Conservation (phyloP, 106 monocot genomes). For the Cymbidium sinense region DNA sequence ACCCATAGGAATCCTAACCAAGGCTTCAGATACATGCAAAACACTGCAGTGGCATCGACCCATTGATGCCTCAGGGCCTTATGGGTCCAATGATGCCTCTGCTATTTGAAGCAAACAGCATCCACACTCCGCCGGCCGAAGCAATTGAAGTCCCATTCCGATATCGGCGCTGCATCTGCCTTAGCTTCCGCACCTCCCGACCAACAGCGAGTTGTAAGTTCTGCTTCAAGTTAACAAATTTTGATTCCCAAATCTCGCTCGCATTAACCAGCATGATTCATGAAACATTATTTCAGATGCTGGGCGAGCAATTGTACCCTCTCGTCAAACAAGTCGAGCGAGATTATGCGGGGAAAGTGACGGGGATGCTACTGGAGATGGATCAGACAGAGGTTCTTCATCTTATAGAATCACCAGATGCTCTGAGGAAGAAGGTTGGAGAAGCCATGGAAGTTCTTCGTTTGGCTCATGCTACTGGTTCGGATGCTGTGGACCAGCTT, state of each 20-base stretch:
- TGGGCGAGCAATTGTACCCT: constrained; percentile 51
- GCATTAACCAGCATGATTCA: too few species aligned
- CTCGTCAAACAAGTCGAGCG: constrained; percentile 46
- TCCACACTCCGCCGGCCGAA: constrained; percentile 8
- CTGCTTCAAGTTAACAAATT: background rate
- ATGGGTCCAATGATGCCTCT: constrained; percentile 29
- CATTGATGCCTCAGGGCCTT: constrained; percentile 18
- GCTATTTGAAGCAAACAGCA: constrained; percentile 16
- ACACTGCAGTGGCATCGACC: constrained; percentile 22
- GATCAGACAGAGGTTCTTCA: constrained; percentile 65
- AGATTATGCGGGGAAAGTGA: constrained; percentile 45
- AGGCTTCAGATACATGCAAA: constrained; percentile 32
- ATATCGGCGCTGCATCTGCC: constrained; percentile 33
- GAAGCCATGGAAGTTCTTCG: constrained; percentile 55
- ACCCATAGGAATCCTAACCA: constrained; percentile 18
- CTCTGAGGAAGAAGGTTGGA: constrained; percentile 43
- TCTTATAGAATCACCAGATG: constrained; percentile 57
- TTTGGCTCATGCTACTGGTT: background rate
- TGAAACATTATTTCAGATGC: constrained; percentile 30
- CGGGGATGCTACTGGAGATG: constrained; percentile 72
- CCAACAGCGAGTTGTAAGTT: constrained; percentile 31
- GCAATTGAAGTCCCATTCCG: constrained; percentile 14
- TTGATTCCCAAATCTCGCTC: too few species aligned
- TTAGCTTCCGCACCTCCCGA: constrained; percentile 55
- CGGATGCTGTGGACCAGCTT: constrained; percentile 5